Conservation (phyloP, 192 early-diverging fungal species). For the Linnemannia exigua region DNA sequence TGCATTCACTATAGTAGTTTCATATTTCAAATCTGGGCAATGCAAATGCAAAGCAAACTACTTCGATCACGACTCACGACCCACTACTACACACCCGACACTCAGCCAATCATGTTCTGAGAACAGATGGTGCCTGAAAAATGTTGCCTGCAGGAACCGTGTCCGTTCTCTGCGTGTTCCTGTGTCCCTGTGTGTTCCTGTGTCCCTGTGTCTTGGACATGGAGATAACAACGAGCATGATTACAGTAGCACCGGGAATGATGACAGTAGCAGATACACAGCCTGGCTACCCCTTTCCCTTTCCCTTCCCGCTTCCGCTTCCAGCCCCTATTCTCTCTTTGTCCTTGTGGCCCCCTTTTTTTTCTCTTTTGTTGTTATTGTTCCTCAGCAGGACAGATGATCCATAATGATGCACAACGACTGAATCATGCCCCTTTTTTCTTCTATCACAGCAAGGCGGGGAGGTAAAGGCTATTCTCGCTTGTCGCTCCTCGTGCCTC, state of each 20-base stretch:
- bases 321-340: background rate
- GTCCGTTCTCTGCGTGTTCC: background rate
- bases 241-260: background rate
- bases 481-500: slow-evolving; percentile 4
- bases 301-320: background rate
- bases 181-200: background rate
- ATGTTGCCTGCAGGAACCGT: slow-evolving; percentile 4
- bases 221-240: too few species aligned
- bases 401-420: slow-evolving; percentile 2
- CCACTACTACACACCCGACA: background rate
- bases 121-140: background rate
- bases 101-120: background rate
- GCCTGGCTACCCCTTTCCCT: background rate
- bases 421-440: background rate
- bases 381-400: slow-evolving; percentile 8
- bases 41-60: background rate
- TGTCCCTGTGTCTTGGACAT: too few species aligned
- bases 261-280: background rate
- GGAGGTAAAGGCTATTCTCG: background rate
- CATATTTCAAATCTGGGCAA: too few species aligned
- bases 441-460: background rate
- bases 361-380: background rate
- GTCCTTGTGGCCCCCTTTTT: slow-evolving; percentile 5
- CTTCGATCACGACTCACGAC: background rate
- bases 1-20: too few species aligned